phyloP scores from a whole-genome alignment of 805 yeast species.

The Ogataea allantospora region DNA sequence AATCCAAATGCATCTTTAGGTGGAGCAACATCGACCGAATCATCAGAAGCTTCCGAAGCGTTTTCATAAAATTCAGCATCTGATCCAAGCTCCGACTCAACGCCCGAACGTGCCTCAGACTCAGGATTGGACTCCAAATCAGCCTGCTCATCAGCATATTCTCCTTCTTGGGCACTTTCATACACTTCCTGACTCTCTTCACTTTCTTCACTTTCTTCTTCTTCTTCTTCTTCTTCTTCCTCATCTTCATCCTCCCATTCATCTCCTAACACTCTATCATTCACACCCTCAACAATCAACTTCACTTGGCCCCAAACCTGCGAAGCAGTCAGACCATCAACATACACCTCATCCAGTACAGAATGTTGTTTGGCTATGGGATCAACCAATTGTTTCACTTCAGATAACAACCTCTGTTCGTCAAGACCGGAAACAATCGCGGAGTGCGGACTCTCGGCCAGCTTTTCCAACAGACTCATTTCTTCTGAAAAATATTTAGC shows the following conservation, averaged over 20 bases:
- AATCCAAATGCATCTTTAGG: slow-evolving; percentile 59
- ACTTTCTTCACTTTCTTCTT: slow-evolving; percentile 25
- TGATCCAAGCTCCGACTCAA: slow-evolving; percentile 19
- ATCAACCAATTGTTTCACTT: slow-evolving; percentile 53
- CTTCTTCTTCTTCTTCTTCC: slow-evolving; percentile 26
- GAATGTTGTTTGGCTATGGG: slow-evolving; percentile 48
- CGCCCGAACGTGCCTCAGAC: too few species aligned
- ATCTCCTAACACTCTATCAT: slow-evolving; percentile 53
- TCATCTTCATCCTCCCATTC: slow-evolving; percentile 20
- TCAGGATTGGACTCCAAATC: too few species aligned
- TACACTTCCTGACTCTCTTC: slow-evolving; percentile 19
- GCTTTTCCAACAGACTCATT: slow-evolving; percentile 16
- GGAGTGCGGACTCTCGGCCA: slow-evolving; percentile 19
- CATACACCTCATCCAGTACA: slow-evolving; percentile 74
- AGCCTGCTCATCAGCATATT: slow-evolving; percentile 32
- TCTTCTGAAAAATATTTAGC: slow-evolving; percentile 4
- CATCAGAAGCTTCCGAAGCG: slow-evolving; percentile 15
- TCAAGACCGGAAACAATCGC: slow-evolving; percentile 17
- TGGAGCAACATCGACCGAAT: slow-evolving; percentile 26
- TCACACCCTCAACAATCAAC: slow-evolving; percentile 76
- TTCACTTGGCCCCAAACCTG: slow-evolving; percentile 95
- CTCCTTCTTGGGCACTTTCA: slow-evolving; percentile 21
- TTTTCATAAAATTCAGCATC: slow-evolving; percentile 23
- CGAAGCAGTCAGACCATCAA: slow-evolving; percentile 83
- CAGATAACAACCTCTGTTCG: slow-evolving; percentile 24